Evolutionary conservation across 768 basidiomycete genomes (phyloP).

Genomic region (Russula brevipes): DNA sequence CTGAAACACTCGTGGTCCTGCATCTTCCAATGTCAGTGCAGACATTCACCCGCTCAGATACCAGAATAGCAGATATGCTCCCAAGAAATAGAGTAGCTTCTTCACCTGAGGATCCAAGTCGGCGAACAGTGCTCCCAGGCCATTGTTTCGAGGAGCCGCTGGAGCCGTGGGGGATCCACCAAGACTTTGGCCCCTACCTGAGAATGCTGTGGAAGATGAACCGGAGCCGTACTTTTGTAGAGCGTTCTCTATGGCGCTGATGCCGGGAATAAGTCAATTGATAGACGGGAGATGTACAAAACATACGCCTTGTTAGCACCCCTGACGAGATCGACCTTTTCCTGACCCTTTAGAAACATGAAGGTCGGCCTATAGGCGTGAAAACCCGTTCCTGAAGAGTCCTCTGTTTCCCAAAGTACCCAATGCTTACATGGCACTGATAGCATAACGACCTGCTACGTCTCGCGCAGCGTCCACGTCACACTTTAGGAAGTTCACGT

Average conservation of each 20-base stretch:
- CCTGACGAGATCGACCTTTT: slow-evolving; percentile 64
- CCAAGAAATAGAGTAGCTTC: slow-evolving; percentile 56
- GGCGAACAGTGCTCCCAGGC: slow-evolving; percentile 36
- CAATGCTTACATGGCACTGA: slow-evolving; percentile 64
- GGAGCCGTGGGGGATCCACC: slow-evolving; percentile 43
- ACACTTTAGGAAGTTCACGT: slow-evolving; percentile 80
- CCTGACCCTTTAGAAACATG: slow-evolving; percentile 62
- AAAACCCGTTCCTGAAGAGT: neutral
- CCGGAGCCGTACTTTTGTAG: slow-evolving; percentile 48
- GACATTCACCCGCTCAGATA: slow-evolving; percentile 29
- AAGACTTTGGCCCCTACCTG: slow-evolving; percentile 70
- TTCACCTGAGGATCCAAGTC: slow-evolving; percentile 65
- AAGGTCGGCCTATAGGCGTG: slow-evolving; percentile 68
- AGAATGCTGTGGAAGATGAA: slow-evolving; percentile 44
- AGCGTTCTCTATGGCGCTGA: slow-evolving; percentile 57
- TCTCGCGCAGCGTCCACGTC: slow-evolving; percentile 71
- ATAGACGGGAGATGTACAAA: neutral
- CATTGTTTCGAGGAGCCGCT: slow-evolving; percentile 33
- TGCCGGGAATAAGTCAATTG: neutral
- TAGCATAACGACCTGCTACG: slow-evolving; percentile 55
- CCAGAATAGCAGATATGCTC: slow-evolving; percentile 57
- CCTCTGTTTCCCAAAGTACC: neutral
- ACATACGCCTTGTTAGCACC: slow-evolving; percentile 66
- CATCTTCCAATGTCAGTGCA: neutral
- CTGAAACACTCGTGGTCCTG: neutral